Conservation (phyloP, 768 basidiomycete genomes). For the Phanerochaete sordida region DNA sequence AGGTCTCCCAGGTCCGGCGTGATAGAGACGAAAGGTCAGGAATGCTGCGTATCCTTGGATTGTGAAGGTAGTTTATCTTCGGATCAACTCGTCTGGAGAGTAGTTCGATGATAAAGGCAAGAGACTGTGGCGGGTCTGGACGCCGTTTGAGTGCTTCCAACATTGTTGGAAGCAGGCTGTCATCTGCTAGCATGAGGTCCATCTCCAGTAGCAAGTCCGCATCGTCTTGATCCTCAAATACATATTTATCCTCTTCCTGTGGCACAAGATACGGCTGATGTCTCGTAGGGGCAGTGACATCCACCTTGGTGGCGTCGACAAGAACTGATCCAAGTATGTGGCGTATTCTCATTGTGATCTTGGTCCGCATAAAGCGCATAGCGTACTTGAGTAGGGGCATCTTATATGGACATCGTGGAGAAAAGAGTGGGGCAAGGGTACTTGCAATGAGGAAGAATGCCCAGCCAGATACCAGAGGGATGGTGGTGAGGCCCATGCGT, state of each 20-base stretch:
- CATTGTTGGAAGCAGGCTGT: neutral
- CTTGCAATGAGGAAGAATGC: neutral
- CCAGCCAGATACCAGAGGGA: neutral
- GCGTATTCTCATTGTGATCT: neutral
- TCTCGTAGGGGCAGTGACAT: no score
- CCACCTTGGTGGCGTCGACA: neutral
- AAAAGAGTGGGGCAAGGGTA: neutral
- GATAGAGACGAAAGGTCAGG: no score
- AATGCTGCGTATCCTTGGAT: no score
- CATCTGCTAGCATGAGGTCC: neutral
- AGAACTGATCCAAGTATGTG: no score
- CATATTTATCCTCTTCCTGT: neutral
- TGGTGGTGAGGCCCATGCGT: neutral
- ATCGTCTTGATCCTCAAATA: neutral
- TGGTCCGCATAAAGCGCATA: neutral
- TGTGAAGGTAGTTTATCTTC: no score
- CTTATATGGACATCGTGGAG: neutral
- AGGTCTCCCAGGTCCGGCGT: no score
- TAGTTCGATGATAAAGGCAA: neutral
- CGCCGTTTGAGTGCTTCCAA: neutral
- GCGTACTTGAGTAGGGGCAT: neutral
- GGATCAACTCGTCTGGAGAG: no score
- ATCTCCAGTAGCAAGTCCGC: neutral
- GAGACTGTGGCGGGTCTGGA: neutral
- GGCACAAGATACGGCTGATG: no score